Evolutionary conservation across 208 protist species (phyloP).

Genomic region (Entamoeba histolytica): DNA sequence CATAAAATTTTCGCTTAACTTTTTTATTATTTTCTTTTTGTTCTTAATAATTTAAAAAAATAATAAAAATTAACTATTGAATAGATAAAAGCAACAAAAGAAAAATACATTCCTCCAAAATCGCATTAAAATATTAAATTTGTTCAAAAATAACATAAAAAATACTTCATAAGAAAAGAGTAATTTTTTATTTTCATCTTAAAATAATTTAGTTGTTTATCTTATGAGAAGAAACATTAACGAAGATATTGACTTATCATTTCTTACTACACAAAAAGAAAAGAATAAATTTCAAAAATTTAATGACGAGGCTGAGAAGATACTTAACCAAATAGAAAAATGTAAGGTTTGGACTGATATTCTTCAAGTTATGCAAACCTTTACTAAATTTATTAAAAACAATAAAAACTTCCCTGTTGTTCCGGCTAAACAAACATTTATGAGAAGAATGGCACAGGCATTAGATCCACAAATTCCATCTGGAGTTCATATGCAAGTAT

Average conservation of each 20-base stretch:
- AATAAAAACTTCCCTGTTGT: background rate
- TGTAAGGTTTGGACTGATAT: background rate
- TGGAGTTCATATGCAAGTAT: background rate
- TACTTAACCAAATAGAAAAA: background rate
- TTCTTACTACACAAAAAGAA: background rate
- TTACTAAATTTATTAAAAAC: background rate
- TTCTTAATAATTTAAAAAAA: too few species aligned
- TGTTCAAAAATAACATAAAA: too few species aligned
- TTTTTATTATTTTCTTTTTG: too few species aligned
- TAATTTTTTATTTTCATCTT: too few species aligned
- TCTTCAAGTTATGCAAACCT: background rate
- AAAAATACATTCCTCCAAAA: too few species aligned
- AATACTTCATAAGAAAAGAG: too few species aligned
- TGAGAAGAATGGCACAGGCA: background rate
- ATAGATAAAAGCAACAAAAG: too few species aligned
- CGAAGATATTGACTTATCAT: background rate
- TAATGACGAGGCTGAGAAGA: background rate
- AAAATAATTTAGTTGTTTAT: too few species aligned
- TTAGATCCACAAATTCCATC: background rate
- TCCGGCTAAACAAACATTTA: background rate
- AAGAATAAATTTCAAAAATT: background rate
- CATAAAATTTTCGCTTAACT: too few species aligned
- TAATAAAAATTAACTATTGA: too few species aligned
- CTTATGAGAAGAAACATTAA: background rate
- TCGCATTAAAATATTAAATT: too few species aligned